phyloP scores from a whole-genome alignment of 2,329 filamentous ascomycete genomes.

The Colletotrichum navitas region DNA sequence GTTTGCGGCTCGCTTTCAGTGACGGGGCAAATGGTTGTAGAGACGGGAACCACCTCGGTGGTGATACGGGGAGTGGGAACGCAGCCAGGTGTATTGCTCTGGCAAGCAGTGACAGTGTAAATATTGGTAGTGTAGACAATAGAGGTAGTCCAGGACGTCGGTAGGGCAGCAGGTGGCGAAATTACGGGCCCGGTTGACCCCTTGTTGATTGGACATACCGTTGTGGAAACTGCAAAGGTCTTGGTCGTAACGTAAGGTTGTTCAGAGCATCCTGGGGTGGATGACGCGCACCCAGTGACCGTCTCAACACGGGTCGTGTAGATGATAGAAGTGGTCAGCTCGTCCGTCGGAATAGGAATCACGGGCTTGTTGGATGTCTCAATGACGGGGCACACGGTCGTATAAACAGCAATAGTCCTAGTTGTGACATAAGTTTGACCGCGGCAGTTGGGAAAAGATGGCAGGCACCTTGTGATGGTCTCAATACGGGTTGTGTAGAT shows the following conservation, averaged over 20 bases:
- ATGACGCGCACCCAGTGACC: conserved; percentile 39
- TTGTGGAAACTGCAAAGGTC: conserved; percentile 56
- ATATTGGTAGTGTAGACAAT: conserved; percentile 43
- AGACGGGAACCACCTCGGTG: conserved; percentile 54
- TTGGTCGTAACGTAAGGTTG: conserved; percentile 53
- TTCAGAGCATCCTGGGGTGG: conserved; percentile 37
- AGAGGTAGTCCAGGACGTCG: conserved; percentile 31
- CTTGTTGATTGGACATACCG: conserved; percentile 50
- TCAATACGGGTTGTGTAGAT: conserved; percentile 41
- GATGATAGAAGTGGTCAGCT: conserved; percentile 50
- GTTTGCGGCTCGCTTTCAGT: conserved; percentile 31
- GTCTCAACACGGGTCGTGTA: conserved; percentile 42
- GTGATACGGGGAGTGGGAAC: conserved; percentile 48
- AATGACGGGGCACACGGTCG: neutral
- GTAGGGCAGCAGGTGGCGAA: neutral
- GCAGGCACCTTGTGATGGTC: conserved; percentile 42
- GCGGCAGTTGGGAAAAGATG: conserved; percentile 39
- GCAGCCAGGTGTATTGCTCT: conserved; percentile 30
- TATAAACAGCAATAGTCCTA: conserved; percentile 44
- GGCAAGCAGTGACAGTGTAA: conserved; percentile 41
- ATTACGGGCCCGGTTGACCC: neutral
- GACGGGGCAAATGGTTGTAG: conserved; percentile 55
- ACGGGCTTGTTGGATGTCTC: conserved; percentile 20
- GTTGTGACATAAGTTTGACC: conserved; percentile 52
- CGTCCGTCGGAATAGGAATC: neutral